phyloP scores from a whole-genome alignment of 1,284 basidiomycete genomes.

The Malassezia equina region DNA sequence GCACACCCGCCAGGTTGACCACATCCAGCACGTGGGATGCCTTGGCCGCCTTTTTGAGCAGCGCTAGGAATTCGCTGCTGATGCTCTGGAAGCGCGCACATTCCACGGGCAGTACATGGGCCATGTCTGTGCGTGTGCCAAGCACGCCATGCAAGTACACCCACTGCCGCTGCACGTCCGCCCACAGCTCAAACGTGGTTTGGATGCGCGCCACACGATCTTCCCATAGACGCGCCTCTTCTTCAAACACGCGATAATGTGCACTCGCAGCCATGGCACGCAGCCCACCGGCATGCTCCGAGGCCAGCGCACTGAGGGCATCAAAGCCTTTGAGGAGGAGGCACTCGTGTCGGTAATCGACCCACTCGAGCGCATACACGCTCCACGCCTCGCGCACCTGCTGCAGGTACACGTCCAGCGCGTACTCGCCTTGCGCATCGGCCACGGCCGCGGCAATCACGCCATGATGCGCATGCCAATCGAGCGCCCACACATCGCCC shows the following conservation, averaged over 20 bases:
- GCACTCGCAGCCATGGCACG: constrained; percentile 63
- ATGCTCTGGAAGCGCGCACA: constrained; percentile 95
- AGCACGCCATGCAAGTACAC: constrained; percentile 99
- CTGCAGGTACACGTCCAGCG: constrained; percentile 51
- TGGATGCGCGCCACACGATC: constrained; percentile 45
- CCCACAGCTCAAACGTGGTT: constrained; percentile 96
- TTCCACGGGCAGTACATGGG: constrained; percentile 88
- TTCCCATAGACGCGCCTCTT: constrained; percentile 50
- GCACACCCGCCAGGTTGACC: constrained; percentile 86
- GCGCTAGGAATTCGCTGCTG: constrained; percentile 91
- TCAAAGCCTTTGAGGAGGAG: constrained; percentile 86
- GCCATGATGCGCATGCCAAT: constrained; percentile 81
- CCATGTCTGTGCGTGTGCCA: constrained; percentile 77
- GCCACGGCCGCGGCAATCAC: constrained; percentile 87
- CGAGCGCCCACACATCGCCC: constrained; percentile 92
- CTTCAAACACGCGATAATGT: constrained; percentile 49
- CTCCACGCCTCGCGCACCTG: constrained; percentile 89
- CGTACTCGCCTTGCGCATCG: constrained; percentile 86
- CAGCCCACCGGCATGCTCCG: constrained; percentile 75
- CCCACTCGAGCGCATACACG: constrained; percentile 84
- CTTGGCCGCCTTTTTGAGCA: constrained; percentile 99
- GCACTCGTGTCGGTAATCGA: constrained; percentile 98
- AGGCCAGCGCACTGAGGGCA: constrained; percentile 56
- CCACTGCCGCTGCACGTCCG: constrained; percentile 98
- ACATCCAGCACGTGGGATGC: constrained; percentile 95